These are phyloP conservation scores for Penicillium sp. DNA, from an alignment of 2,329 filamentous ascomycete species.

Conservation along the genomic window DNA sequence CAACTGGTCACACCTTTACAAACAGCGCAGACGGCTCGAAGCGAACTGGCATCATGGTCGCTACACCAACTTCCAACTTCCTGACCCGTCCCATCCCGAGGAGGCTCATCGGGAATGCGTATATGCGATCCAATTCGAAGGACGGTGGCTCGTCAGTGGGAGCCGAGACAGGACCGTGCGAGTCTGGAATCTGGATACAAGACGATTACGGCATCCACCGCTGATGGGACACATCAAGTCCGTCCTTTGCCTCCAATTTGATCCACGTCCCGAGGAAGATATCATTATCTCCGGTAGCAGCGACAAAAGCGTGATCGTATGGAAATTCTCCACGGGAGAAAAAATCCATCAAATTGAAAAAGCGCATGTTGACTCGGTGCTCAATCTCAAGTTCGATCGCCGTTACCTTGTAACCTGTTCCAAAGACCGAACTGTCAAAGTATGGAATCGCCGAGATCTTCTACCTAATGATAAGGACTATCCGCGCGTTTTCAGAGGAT, in stretches of 20 bases:
- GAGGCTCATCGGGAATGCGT: constrained; percentile 92
- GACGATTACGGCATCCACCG: constrained; percentile 71
- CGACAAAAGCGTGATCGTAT: constrained; percentile 85
- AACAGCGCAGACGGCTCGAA: constrained; percentile 79
- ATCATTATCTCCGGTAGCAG: constrained; percentile 94
- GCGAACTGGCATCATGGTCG: constrained; percentile 86
- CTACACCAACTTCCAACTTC: constrained; percentile 84
- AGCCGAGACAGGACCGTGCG: constrained; percentile 85
- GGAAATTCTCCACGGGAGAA: constrained; percentile 88
- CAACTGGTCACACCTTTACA: constrained; percentile 93
- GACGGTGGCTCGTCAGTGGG: constrained; percentile 85
- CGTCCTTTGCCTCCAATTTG: constrained; percentile 92
- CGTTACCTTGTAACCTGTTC: constrained; percentile 93
- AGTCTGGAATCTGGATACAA: constrained; percentile 84
- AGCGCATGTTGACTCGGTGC: constrained; percentile 84
- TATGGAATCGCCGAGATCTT: constrained; percentile 82
- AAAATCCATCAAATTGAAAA: constrained; percentile 71
- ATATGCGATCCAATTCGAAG: constrained; percentile 87
- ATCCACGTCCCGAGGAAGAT: constrained; percentile 81
- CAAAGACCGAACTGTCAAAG: constrained; percentile 94
- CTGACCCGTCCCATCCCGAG: constrained; percentile 73
- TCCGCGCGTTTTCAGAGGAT: constrained; percentile 43
- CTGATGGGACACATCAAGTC: constrained; percentile 77
- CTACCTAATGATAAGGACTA: constrained; percentile 47
- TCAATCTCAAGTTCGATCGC: constrained; percentile 90